Conservation (phyloP, 805 yeast species). For the Kodamaea neixiangensis region DNA sequence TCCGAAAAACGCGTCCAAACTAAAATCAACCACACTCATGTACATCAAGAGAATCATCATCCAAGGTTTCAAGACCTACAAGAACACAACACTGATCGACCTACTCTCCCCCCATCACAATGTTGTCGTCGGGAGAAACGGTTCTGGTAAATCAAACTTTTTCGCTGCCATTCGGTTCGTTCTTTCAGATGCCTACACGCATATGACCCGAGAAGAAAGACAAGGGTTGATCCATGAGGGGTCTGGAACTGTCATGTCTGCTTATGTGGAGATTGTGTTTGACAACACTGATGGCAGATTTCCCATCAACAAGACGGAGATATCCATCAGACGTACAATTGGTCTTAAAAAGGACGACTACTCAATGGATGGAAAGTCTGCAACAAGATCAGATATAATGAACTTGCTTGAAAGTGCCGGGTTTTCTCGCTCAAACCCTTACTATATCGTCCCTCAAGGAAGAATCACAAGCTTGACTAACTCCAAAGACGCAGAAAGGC, state of each 20-base stretch:
- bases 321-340: conserved; percentile 80
- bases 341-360: conserved; percentile 94
- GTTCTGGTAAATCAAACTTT: conserved; percentile 96
- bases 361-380: conserved; percentile 75
- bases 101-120: conserved; percentile 78
- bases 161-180: conserved; percentile 95
- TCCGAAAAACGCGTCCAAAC: neutral
- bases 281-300: conserved; percentile 79
- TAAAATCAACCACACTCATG: conserved; percentile 23
- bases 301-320: conserved; percentile 66
- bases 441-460: conserved; percentile 97
- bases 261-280: conserved; percentile 86
- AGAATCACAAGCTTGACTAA: conserved; percentile 84
- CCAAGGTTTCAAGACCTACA: conserved; percentile 93
- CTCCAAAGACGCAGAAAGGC: conserved; percentile 82
- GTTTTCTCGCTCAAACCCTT: conserved; percentile 85
- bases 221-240: conserved; percentile 90
- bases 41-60: conserved; percentile 60
- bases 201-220: conserved; percentile 81
- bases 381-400: conserved; percentile 78
- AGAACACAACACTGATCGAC: conserved; percentile 76
- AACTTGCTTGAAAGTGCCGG: conserved; percentile 89
- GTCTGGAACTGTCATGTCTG: conserved; percentile 85
- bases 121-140: conserved; percentile 85
- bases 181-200: conserved; percentile 83